Percentiles rank a stretch among this genome's conserved stretches.
Conservation (phyloP, 495 filamentous ascomycete species). For the Cercophora scortea region DNA sequence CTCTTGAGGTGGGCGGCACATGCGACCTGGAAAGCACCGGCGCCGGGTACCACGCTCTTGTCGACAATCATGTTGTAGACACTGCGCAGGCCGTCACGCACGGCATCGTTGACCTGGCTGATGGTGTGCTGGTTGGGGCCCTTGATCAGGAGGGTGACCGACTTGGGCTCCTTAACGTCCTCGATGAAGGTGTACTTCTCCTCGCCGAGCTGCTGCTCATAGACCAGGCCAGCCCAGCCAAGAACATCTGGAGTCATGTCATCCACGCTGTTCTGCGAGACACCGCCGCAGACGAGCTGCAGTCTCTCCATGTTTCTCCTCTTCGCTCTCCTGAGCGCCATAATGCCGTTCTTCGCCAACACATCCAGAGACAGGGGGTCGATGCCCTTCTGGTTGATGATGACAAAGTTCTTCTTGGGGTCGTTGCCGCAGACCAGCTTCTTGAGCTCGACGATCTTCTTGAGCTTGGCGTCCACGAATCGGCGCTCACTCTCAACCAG, state of each 20-base stretch:
- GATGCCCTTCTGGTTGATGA: slow-evolving; percentile 99
- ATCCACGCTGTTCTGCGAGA: slow-evolving; percentile 91
- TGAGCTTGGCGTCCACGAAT: slow-evolving; percentile 93
- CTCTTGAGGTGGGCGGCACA: slow-evolving; percentile 83
- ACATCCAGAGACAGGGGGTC: slow-evolving; percentile 94
- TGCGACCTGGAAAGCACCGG: slow-evolving; percentile 92
- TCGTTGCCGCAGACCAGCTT: slow-evolving; percentile 95
- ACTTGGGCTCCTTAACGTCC: slow-evolving; percentile 97
- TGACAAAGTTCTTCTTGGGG: slow-evolving; percentile 89
- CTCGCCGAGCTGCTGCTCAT: slow-evolving; percentile 95
- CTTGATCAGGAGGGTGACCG: slow-evolving; percentile 97
- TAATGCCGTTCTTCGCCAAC: slow-evolving; percentile 93
- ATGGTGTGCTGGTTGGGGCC: slow-evolving; percentile 96
- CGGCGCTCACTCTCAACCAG: slow-evolving; percentile 93
- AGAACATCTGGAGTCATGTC: slow-evolving; percentile 83
- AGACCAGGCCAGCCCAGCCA: slow-evolving; percentile 93
- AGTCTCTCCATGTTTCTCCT: slow-evolving; percentile 97
- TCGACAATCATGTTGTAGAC: slow-evolving; percentile 99
- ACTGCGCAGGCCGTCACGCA: slow-evolving; percentile 89
- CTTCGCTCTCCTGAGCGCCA: slow-evolving; percentile 90
- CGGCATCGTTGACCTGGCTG: slow-evolving; percentile 89
- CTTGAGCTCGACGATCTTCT: slow-evolving; percentile 97
- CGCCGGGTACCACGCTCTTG: slow-evolving; percentile 86
- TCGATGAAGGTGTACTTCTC: slow-evolving; percentile 99
- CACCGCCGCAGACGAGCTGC: slow-evolving; percentile 87